Conservation (phyloP, 805 yeast species). For the Pichia pseudocactophila region DNA sequence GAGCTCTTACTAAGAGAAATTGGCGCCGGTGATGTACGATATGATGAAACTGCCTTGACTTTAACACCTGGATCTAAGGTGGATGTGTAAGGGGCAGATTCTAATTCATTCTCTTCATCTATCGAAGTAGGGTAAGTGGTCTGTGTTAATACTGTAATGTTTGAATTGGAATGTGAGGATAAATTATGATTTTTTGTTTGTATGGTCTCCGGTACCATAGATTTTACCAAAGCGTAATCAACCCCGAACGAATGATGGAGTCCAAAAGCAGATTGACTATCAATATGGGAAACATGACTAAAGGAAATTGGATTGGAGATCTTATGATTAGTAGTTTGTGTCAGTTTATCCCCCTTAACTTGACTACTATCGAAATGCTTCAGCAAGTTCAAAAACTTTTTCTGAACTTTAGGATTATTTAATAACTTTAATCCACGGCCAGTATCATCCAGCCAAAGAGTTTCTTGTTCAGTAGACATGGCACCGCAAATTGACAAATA, state of each 20-base stretch:
- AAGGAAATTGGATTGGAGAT: constrained; percentile 29
- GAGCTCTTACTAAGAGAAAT: neutral
- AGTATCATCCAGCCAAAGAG: constrained; percentile 12
- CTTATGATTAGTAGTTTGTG: neutral
- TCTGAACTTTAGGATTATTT: constrained; percentile 6
- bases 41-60: constrained; percentile 24
- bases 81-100: neutral
- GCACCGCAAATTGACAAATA: neutral
- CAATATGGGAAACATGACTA: constrained; percentile 28
- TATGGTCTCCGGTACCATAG: constrained; percentile 12
- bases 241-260: constrained; percentile 22
- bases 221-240: neutral
- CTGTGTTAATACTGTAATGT: neutral
- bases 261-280: constrained; percentile 24
- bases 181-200: neutral
- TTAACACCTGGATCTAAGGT: constrained; percentile 13
- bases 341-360: neutral
- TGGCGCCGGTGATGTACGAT: constrained; percentile 25
- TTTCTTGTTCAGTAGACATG: neutral
- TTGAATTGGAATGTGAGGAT: neutral
- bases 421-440: neutral
- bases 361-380: constrained; percentile 7
- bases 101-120: neutral
- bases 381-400: constrained; percentile 1
- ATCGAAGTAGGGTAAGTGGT: neutral